These are phyloP conservation scores for Pseudogymnoascus sp. DNA, from an alignment of 2,329 filamentous ascomycete genomes.

Conservation along the genomic window DNA sequence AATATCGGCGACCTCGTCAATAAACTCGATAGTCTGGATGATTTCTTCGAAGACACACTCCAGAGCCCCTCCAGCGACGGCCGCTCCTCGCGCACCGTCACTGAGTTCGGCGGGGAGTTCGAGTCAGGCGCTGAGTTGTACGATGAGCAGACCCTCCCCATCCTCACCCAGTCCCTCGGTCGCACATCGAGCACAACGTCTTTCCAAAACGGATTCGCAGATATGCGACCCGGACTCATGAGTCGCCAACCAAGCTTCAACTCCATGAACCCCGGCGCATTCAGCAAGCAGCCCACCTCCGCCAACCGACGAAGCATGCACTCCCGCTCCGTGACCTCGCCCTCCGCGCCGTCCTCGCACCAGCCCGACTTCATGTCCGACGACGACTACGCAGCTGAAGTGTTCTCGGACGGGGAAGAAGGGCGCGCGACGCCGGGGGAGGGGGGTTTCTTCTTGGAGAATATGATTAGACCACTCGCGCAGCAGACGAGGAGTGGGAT, in stretches of 20 bases:
- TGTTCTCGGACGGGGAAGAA: conserved; percentile 73
- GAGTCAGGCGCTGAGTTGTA: conserved; percentile 78
- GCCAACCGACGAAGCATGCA: conserved; percentile 62
- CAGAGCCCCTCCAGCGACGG: conserved; percentile 52
- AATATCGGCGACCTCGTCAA: conserved; percentile 78
- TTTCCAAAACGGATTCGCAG: conserved; percentile 84
- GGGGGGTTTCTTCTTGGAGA: conserved; percentile 47
- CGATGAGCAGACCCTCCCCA: conserved; percentile 86
- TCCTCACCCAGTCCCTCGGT: conserved; percentile 72
- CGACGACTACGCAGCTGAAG: conserved; percentile 66
- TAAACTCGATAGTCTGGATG: conserved; percentile 71
- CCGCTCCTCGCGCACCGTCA: conserved; percentile 55
- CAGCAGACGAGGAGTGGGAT: conserved; percentile 53
- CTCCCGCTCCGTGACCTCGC: conserved; percentile 77
- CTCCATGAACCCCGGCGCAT: conserved; percentile 55
- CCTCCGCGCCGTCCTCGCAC: conserved; percentile 52
- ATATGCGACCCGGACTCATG: conserved; percentile 55
- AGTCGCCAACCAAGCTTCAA: conserved; percentile 53
- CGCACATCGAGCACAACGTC: conserved; percentile 63
- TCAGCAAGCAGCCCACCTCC: conserved; percentile 38
- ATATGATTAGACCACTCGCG: conserved; percentile 52
- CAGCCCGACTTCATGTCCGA: conserved; percentile 59
- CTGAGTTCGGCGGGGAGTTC: conserved; percentile 58
- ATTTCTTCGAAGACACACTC: conserved; percentile 67
- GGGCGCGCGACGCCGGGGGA: conserved; percentile 25